Evolutionary conservation across 2,329 filamentous ascomycete genomes (phyloP).

Genomic region (Neofusicoccum cordaticola): DNA sequence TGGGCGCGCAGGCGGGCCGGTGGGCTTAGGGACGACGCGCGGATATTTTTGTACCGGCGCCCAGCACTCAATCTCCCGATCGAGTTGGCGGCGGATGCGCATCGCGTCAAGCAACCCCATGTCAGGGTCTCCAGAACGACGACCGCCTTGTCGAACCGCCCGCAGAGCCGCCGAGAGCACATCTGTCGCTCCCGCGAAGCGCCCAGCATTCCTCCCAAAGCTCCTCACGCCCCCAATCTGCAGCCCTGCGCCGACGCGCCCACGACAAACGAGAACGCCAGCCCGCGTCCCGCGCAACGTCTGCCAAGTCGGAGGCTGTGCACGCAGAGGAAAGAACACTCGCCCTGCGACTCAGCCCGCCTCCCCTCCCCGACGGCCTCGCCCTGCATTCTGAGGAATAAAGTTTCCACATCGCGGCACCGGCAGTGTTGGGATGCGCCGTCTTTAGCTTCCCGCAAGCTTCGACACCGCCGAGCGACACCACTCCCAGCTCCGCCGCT

Average conservation of each 20-base stretch:
- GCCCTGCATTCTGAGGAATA: background rate
- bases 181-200: background rate
- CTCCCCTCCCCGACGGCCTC: background rate
- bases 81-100: slow-evolving; percentile 14
- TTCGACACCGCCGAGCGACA: slow-evolving; percentile 3
- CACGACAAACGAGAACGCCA: background rate
- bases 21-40: background rate
- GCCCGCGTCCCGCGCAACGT: slow-evolving; percentile 14
- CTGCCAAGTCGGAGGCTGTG: slow-evolving; percentile 17
- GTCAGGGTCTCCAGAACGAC: slow-evolving; percentile 11
- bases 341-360: slow-evolving; percentile 4
- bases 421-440: slow-evolving; percentile 6
- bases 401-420: background rate
- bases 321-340: background rate
- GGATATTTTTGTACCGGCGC: slow-evolving; percentile 6
- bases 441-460: slow-evolving; percentile 13
- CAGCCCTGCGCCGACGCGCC: slow-evolving; percentile 1
- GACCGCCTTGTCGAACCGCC: slow-evolving; percentile 8
- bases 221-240: background rate
- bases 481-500: background rate
- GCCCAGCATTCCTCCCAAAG: background rate
- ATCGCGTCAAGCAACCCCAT: slow-evolving; percentile 4
- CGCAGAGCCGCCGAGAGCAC: slow-evolving; percentile 3
- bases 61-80: slow-evolving; percentile 14
- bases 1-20: background rate